Evolutionary conservation across 352 stramenopile genomes (phyloP).

Genomic region (Thalassiosira sp.): DNA sequence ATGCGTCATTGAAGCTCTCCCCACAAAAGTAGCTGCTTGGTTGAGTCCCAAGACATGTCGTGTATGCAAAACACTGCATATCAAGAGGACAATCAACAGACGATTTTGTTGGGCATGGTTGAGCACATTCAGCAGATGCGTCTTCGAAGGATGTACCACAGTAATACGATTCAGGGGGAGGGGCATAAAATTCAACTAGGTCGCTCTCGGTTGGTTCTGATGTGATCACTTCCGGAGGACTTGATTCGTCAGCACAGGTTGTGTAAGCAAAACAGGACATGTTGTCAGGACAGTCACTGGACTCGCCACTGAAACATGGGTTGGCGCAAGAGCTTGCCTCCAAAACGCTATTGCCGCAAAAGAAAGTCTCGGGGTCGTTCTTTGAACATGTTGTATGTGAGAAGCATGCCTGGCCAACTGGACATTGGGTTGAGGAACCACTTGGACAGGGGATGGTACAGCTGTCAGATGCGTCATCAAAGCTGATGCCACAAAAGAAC

Average conservation of each 20-base stretch:
- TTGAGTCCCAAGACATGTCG: conserved; percentile 2
- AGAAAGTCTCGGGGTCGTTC: conserved; percentile 28
- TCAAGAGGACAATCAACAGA: conserved; percentile 23
- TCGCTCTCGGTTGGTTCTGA: conserved; percentile 7
- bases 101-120: conserved; percentile 25
- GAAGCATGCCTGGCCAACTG: conserved; percentile 29
- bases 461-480: conserved; percentile 25
- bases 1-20: conserved; percentile 31
- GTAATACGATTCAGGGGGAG: conserved; percentile 48
- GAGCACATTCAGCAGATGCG: conserved; percentile 29
- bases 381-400: conserved; percentile 21
- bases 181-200: background rate
- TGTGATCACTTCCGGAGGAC: background rate
- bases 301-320: conserved; percentile 13
- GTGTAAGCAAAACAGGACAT: conserved; percentile 32
- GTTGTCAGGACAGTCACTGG: conserved; percentile 15
- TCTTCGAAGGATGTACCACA: conserved; percentile 46
- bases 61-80: conserved; percentile 11
- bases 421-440: conserved; percentile 23
- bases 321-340: conserved; percentile 27
- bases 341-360: conserved; percentile 18
- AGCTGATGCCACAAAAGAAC: conserved; percentile 26
- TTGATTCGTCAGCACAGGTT: conserved; percentile 9
- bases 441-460: conserved; percentile 22
- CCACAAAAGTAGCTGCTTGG: conserved; percentile 32